phyloP scores from a whole-genome alignment of 176 grass and related monocot genomes.

The Aegilops bicornis region DNA sequence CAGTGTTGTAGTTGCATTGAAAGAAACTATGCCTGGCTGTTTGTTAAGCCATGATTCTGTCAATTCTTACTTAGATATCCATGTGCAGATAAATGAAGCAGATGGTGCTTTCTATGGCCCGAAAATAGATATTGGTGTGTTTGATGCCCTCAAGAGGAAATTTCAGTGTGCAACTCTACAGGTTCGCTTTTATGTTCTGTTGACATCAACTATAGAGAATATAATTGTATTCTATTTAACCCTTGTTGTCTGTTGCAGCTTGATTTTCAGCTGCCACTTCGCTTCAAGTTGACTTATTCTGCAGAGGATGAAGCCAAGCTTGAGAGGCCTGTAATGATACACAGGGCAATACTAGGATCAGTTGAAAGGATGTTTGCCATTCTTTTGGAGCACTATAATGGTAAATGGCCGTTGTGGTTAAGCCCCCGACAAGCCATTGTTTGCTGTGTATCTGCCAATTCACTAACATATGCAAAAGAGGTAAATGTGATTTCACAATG shows the following conservation, averaged over 20 bases:
- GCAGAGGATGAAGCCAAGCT: constrained; percentile 96
- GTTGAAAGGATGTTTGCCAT: constrained; percentile 99
- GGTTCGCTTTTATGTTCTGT: constrained; percentile 42
- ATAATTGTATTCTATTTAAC: constrained; percentile 19
- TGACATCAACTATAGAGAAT: constrained; percentile 3
- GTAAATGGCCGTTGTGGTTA: constrained; percentile 98
- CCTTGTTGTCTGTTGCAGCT: constrained; percentile 59
- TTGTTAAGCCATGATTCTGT: not conserved
- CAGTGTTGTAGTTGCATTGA: not conserved
- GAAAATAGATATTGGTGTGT: constrained; percentile 99
- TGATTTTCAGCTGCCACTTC: constrained; percentile 88
- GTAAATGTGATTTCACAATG: constrained; percentile 34
- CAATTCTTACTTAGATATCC: constrained; percentile 13
- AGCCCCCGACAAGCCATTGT: constrained; percentile 98
- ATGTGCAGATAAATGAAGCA: constrained; percentile 87
- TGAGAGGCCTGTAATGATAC: constrained; percentile 98
- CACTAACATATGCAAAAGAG: constrained; percentile 71
- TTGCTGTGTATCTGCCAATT: constrained; percentile 71
- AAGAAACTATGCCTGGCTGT: not conserved
- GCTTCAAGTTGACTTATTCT: constrained; percentile 92
- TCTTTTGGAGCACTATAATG: constrained; percentile 99
- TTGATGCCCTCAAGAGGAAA: constrained; percentile 96
- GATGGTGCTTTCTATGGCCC: constrained; percentile 99
- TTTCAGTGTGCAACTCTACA: constrained; percentile 98
- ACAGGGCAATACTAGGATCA: constrained; percentile 90